Conservation (phyloP, 2,329 filamentous ascomycete genomes). For the Fusarium xylarioides region DNA sequence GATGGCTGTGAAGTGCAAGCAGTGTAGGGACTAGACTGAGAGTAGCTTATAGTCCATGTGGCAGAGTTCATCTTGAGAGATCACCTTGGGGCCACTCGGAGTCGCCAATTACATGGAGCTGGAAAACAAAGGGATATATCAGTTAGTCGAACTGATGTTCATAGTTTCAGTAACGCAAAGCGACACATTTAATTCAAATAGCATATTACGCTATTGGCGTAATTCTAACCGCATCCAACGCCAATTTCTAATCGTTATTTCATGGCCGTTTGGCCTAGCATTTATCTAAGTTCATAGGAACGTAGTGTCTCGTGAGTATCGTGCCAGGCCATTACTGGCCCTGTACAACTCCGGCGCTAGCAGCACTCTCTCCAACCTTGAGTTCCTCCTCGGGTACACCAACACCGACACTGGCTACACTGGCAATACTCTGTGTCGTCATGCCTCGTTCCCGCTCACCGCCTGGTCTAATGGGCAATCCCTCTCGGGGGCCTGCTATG, state of each 20-base stretch:
- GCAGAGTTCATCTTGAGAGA: neutral
- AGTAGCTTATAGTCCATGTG: neutral
- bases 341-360: conserved; percentile 52
- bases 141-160: neutral
- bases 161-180: neutral
- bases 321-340: conserved; percentile 8
- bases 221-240: conserved; percentile 39
- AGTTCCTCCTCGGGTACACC: conserved; percentile 69
- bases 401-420: conserved; percentile 58
- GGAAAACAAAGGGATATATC: neutral
- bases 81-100: neutral
- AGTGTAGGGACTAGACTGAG: neutral
- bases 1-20: neutral
- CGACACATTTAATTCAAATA: neutral
- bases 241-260: conserved; percentile 32
- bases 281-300: neutral
- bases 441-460: conserved; percentile 53
- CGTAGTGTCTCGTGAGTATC: neutral
- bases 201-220: conserved; percentile 9
- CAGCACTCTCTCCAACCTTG: conserved; percentile 69
- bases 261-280: conserved; percentile 14
- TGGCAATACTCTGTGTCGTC: conserved; percentile 55
- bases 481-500: conserved; percentile 58
- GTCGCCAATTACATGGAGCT: neutral
- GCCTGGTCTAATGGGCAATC: conserved; percentile 40